Conservation (phyloP, 306 rosid genomes). For the Benincasa hispida region DNA sequence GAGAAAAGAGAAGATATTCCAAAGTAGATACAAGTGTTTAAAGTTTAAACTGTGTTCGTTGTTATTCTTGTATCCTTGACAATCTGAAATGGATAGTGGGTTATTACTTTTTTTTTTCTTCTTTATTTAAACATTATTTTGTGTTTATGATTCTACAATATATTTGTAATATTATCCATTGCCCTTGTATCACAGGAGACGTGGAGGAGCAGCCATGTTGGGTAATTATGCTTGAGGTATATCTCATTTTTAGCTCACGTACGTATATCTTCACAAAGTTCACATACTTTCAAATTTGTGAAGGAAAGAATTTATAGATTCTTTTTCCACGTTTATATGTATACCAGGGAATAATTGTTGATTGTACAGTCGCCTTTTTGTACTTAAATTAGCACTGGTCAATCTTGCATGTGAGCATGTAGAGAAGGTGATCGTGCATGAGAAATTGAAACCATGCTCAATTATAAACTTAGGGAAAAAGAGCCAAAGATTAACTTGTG, state of each 20-base stretch:
- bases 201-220: conserved; percentile 82
- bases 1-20: background rate
- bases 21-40: background rate
- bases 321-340: background rate
- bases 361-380: background rate
- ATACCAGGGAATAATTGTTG: background rate
- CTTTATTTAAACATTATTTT: background rate
- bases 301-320: background rate
- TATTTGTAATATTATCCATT: background rate
- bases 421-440: background rate
- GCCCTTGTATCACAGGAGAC: conserved; percentile 34
- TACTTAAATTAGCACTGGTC: background rate
- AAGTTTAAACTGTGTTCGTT: background rate
- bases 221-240: conserved; percentile 98
- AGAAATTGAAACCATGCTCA: background rate
- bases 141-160: background rate
- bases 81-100: background rate
- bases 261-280: background rate
- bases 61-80: background rate
- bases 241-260: background rate
- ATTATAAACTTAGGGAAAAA: background rate
- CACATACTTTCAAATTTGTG: background rate
- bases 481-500: background rate
- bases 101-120: background rate
- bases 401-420: background rate